These are phyloP conservation scores for Colletotrichum gigasporum DNA, from an alignment of 2,329 filamentous ascomycete species.

Conservation along the genomic window DNA sequence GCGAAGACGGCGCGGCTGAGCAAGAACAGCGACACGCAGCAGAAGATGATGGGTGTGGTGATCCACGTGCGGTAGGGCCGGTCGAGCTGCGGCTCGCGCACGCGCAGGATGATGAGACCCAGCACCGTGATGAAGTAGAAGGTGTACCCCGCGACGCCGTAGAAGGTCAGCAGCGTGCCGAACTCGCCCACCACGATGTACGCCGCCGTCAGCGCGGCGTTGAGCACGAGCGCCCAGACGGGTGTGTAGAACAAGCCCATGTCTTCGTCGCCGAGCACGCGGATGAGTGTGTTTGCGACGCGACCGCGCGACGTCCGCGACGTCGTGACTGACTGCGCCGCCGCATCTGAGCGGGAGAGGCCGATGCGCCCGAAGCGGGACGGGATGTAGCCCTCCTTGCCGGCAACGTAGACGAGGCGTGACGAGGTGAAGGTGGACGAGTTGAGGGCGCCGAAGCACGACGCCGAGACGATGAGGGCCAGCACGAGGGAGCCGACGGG, in stretches of 20 bases:
- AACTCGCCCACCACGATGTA: constrained; percentile 94
- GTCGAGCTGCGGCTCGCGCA: constrained; percentile 87
- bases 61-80: constrained; percentile 97
- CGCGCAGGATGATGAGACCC: constrained; percentile 88
- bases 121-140: constrained; percentile 98
- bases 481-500: constrained; percentile 83
- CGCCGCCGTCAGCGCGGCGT: constrained; percentile 74
- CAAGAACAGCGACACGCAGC: constrained; percentile 94
- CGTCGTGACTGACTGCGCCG: constrained; percentile 49
- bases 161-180: constrained; percentile 91
- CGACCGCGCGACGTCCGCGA: constrained; percentile 63
- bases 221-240: constrained; percentile 89
- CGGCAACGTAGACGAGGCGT: constrained; percentile 90
- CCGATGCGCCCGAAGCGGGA: constrained; percentile 85
- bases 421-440: constrained; percentile 93
- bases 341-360: constrained; percentile 59
- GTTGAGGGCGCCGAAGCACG: constrained; percentile 94
- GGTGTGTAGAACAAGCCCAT: constrained; percentile 91
- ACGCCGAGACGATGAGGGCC: constrained; percentile 88
- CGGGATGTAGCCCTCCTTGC: constrained; percentile 94
- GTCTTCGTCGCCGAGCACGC: constrained; percentile 78
- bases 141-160: constrained; percentile 94
- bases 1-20: constrained; percentile 90
- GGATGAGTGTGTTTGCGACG: constrained; percentile 66
- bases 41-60: constrained; percentile 95